These are phyloP conservation scores for Buddleja alternifolia DNA, from an alignment of 257 asterid species.

Conservation along the genomic window DNA sequence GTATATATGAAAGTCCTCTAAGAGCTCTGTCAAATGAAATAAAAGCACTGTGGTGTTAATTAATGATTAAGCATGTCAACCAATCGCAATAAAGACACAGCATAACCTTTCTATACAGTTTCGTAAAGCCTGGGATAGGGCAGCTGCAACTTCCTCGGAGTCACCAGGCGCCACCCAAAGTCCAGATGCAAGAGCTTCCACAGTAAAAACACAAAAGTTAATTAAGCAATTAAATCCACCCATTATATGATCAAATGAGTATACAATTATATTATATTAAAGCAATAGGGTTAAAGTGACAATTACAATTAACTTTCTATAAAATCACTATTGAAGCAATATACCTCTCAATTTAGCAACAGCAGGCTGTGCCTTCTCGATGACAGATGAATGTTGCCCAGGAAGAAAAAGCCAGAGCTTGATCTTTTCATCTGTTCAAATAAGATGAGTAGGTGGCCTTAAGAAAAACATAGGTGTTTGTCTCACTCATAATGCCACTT, in stretches of 20 bases:
- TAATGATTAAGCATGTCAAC: conserved; percentile 30
- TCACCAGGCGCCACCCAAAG: conserved; percentile 99
- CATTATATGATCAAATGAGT: conserved; percentile 19
- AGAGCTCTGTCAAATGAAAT: conserved; percentile 69
- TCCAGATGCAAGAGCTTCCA: conserved; percentile 87
- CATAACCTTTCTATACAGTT: conserved; percentile 85
- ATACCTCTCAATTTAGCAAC: conserved; percentile 88
- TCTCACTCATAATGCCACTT: conserved; percentile 25
- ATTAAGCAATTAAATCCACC: conserved; percentile 26
- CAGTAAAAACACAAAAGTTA: conserved; percentile 23
- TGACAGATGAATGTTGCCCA: conserved; percentile 77
- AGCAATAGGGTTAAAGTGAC: background rate
- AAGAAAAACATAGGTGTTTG: conserved; percentile 27
- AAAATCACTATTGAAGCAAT: conserved; percentile 19
- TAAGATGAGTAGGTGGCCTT: conserved; percentile 36
- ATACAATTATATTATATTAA: background rate
- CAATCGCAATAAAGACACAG: conserved; percentile 29
- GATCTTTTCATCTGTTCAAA: conserved; percentile 84
- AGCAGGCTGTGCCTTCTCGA: conserved; percentile 81
- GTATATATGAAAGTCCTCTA: conserved; percentile 77
- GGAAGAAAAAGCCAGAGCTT: conserved; percentile 98
- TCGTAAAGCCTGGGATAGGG: conserved; percentile 93
- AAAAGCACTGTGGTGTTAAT: conserved; percentile 30
- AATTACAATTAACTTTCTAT: background rate
- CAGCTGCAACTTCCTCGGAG: conserved; percentile 95